Evolutionary conservation across 2,329 filamentous ascomycete genomes (phyloP).

Genomic region (Albifimbria verrucaria): DNA sequence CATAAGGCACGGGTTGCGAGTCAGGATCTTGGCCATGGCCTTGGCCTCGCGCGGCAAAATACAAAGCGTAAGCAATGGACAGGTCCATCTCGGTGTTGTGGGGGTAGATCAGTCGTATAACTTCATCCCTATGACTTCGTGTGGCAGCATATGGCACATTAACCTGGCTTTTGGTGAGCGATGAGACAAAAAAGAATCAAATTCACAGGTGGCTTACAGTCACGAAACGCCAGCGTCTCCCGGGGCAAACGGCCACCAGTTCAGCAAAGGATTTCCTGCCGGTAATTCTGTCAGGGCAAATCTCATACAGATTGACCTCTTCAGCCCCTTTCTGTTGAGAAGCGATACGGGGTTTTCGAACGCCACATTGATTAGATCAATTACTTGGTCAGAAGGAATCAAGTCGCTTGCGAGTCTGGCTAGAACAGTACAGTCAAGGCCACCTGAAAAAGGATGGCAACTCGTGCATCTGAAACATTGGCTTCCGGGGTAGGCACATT

Average conservation of each 20-base stretch:
- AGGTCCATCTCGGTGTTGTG: conserved; percentile 99
- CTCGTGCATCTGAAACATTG: conserved; percentile 38
- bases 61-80: conserved; percentile 89
- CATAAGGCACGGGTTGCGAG: conserved; percentile 43
- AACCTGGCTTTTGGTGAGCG: conserved; percentile 41
- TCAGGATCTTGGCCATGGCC: conserved; percentile 42
- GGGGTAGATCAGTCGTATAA: conserved; percentile 79
- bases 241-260: conserved; percentile 64
- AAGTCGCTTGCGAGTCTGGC: conserved; percentile 78
- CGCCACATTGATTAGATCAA: conserved; percentile 92
- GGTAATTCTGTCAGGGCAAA: conserved; percentile 86
- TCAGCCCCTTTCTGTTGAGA: conserved; percentile 43
- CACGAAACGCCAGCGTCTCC: conserved; percentile 77
- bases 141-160: conserved; percentile 81
- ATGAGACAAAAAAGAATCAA: background rate
- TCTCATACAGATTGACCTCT: conserved; percentile 59
- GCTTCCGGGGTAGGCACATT: conserved; percentile 57
- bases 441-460: conserved; percentile 88
- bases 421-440: conserved; percentile 86
- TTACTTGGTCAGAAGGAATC: conserved; percentile 61
- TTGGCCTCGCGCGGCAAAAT: conserved; percentile 81
- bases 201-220: conserved; percentile 42
- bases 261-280: conserved; percentile 79
- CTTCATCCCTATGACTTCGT: conserved; percentile 60
- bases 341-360: conserved; percentile 84